phyloP scores from a whole-genome alignment of 2,329 filamentous ascomycete genomes.

The Apiospora phragmitis region DNA sequence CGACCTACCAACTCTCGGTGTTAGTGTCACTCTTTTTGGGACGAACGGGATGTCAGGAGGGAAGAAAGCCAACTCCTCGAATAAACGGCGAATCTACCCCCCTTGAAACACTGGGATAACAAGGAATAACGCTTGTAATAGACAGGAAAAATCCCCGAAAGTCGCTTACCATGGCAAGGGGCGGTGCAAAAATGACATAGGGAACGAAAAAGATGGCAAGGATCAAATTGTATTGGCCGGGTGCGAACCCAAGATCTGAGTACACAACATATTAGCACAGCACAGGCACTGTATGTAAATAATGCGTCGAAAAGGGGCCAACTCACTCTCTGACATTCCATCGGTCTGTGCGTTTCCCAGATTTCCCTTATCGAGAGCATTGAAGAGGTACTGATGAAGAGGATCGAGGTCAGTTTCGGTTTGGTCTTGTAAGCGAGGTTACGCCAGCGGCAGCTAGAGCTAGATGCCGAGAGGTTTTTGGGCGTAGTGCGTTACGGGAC shows the following conservation, averaged over 20 bases:
- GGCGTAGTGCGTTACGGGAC: not conserved
- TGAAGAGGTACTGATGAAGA: conserved; percentile 39
- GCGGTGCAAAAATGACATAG: conserved; percentile 69
- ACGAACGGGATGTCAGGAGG: too few relatives aligned
- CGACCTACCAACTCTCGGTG: too few relatives aligned
- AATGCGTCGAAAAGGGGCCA: not conserved
- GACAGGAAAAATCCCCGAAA: too few relatives aligned
- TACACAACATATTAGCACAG: not conserved
- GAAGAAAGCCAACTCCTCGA: too few relatives aligned
- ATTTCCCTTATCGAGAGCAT: conserved; percentile 51
- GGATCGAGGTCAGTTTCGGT: not conserved
- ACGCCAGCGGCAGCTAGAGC: not conserved
- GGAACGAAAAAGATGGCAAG: conserved; percentile 72
- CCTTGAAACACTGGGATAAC: too few relatives aligned
- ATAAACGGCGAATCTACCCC: too few relatives aligned
- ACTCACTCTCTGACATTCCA: conserved; percentile 39
- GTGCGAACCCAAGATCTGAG: conserved; percentile 57
- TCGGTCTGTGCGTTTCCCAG: conserved; percentile 59
- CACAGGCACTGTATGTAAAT: not conserved
- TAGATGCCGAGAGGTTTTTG: not conserved
- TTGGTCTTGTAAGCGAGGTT: not conserved
- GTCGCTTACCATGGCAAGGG: conserved; percentile 61
- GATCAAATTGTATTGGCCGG: conserved; percentile 68
- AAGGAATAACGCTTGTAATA: too few relatives aligned
- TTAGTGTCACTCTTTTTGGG: too few relatives aligned